phyloP scores from a whole-genome alignment of 371 early-diverging fungal genomes.

The Aphelidium insulamus region DNA sequence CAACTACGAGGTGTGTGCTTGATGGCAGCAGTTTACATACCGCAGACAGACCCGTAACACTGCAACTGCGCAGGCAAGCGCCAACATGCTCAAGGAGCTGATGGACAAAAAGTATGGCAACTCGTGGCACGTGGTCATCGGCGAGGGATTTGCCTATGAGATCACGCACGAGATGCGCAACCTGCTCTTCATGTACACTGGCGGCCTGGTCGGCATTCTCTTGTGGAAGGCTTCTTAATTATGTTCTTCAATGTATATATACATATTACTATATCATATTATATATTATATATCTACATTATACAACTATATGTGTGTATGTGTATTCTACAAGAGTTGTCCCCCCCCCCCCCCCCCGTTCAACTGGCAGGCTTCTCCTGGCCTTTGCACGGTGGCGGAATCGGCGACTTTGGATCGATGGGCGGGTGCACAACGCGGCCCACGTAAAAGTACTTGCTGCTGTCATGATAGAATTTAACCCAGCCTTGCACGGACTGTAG shows the following conservation, averaged over 20 bases:
- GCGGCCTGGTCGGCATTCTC: constrained; percentile 10
- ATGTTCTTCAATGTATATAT: background rate
- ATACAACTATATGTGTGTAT: too few species aligned
- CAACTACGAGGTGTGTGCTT: constrained; percentile 16
- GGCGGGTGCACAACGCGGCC: constrained; percentile 56
- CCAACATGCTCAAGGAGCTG: constrained; percentile 21
- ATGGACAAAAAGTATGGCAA: constrained; percentile 28
- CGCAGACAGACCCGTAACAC: too few species aligned
- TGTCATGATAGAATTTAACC: constrained; percentile 64
- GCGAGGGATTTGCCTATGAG: constrained; percentile 29
- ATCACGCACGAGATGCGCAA: constrained; percentile 24
- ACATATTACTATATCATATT: too few species aligned
- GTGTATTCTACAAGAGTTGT: too few species aligned
- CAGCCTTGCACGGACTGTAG: constrained; percentile 48
- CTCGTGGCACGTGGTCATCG: constrained; percentile 25
- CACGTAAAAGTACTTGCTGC: constrained; percentile 60
- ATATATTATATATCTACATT: too few species aligned
- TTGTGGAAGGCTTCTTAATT: constrained; percentile 5
- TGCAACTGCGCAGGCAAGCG: constrained; percentile 11
- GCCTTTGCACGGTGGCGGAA: constrained; percentile 40
- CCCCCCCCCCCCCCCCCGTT: too few species aligned
- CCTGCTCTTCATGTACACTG: constrained; percentile 25
- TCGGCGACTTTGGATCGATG: constrained; percentile 50
- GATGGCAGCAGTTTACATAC: background rate
- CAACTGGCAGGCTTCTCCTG: too few species aligned